Conservation (phyloP, 257 asterid species). For the Cruciata laevipes region DNA sequence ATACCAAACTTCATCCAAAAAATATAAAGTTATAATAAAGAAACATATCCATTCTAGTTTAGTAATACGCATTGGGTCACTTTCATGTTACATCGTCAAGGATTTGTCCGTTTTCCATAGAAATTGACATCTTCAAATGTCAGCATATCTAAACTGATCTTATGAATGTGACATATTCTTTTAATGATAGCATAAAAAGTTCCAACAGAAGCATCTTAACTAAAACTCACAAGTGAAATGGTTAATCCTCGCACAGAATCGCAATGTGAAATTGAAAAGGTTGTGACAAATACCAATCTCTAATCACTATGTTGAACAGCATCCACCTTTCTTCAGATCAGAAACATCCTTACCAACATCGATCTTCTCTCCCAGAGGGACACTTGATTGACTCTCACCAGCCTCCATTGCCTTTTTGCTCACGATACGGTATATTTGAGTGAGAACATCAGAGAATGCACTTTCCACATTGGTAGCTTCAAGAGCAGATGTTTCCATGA, state of each 20-base stretch:
- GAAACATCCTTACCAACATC: conserved; percentile 68
- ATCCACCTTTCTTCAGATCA: conserved; percentile 54
- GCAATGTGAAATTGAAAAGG: not conserved
- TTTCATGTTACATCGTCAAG: not conserved
- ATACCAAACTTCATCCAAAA: too few relatives aligned
- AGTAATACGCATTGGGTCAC: not conserved
- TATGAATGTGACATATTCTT: not conserved
- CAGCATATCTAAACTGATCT: not conserved
- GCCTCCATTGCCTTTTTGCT: conserved; percentile 76
- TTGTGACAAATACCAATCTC: not conserved
- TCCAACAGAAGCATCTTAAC: not conserved
- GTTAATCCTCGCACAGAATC: not conserved
- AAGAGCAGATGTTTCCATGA: conserved; percentile 84
- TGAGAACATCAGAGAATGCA: conserved; percentile 72
- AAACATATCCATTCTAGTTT: too few relatives aligned
- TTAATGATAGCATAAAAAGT: too few relatives aligned
- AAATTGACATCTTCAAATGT: too few relatives aligned
- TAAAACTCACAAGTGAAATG: not conserved
- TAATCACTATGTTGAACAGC: conserved; percentile 51
- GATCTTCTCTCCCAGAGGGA: conserved; percentile 75
- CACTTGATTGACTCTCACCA: conserved; percentile 33
- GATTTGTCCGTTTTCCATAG: not conserved
- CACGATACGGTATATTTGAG: conserved; percentile 56
- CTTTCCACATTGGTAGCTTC: conserved; percentile 67
- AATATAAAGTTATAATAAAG: too few relatives aligned